phyloP scores from a whole-genome alignment of 345 rosid genomes.

The Rhodomyrtus tomentosa region DNA sequence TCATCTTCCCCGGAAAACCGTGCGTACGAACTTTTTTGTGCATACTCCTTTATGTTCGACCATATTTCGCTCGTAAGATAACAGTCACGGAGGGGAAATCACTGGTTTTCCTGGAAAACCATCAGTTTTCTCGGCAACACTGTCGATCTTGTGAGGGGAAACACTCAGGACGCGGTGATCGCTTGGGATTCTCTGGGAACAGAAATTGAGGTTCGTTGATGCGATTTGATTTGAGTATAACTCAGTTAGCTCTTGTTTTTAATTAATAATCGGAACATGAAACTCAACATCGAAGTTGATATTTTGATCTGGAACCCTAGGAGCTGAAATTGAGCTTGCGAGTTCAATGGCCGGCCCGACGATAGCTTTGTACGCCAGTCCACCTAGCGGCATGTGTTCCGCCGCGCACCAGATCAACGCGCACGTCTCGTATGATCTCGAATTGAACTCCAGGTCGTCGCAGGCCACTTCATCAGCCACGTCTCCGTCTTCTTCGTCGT shows the following conservation, averaged over 20 bases:
- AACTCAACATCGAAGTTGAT: neutral
- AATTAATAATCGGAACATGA: neutral
- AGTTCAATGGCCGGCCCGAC: constrained; percentile 60
- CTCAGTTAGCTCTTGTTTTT: neutral
- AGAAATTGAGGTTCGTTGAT: neutral
- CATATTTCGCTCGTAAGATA: neutral
- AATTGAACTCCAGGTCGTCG: constrained; percentile 25
- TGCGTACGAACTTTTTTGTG: neutral
- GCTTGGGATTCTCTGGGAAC: neutral
- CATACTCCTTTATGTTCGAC: neutral
- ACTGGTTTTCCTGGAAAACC: neutral
- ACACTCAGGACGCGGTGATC: neutral
- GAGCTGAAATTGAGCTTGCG: neutral
- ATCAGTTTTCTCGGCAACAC: neutral
- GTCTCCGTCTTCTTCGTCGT: constrained; percentile 20
- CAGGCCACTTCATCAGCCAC: constrained; percentile 44
- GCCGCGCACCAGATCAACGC: constrained; percentile 61
- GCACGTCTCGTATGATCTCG: constrained; percentile 42
- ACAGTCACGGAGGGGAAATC: neutral
- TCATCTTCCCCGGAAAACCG: neutral
- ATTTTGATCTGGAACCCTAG: neutral
- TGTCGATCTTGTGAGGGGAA: neutral
- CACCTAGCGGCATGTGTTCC: constrained; percentile 39
- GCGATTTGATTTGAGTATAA: neutral
- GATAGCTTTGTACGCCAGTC: constrained; percentile 67